Percentiles rank a stretch among this genome's conserved stretches.
Conservation (phyloP, 2,329 filamentous ascomycete species). For the Aspergillus sclerotialis region DNA sequence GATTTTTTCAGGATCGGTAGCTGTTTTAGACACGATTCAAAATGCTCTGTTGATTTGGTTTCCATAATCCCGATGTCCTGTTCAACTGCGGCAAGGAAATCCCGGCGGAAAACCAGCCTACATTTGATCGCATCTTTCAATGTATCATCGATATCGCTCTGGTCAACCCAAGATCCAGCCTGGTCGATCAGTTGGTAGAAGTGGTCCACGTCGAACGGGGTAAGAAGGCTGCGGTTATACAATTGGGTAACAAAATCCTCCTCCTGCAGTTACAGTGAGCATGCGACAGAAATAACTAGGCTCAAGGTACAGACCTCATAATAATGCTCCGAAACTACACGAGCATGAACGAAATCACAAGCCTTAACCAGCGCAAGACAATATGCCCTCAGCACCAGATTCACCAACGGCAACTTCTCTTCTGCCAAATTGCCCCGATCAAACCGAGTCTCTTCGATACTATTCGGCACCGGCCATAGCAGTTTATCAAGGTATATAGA, state of each 20-base stretch:
- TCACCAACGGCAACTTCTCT: slow-evolving; percentile 41
- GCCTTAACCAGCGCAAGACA: slow-evolving; percentile 78
- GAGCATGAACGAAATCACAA: slow-evolving; percentile 69
- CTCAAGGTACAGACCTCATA: slow-evolving; percentile 80
- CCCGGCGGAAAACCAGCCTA: slow-evolving; percentile 60
- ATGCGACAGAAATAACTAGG: too few species aligned
- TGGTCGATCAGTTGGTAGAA: slow-evolving; percentile 50
- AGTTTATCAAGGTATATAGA: slow-evolving; percentile 84
- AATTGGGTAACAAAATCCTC: slow-evolving; percentile 95
- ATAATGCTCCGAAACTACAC: slow-evolving; percentile 75
- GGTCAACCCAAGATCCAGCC: slow-evolving; percentile 48
- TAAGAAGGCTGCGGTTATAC: slow-evolving; percentile 72
- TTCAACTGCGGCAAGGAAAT: slow-evolving; percentile 36
- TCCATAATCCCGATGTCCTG: slow-evolving; percentile 25
- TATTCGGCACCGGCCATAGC: slow-evolving; percentile 61
- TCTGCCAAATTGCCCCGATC: slow-evolving; percentile 19
- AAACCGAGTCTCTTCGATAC: slow-evolving; percentile 61
- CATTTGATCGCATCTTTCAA: slow-evolving; percentile 51
- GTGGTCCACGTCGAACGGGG: slow-evolving; percentile 51
- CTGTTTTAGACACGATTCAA: slow-evolving; percentile 28
- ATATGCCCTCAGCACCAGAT: slow-evolving; percentile 70
- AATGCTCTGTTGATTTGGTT: slow-evolving; percentile 21
- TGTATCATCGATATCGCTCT: slow-evolving; percentile 25
- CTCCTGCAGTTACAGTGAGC: slow-evolving; percentile 53
- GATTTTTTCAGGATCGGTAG: slow-evolving; percentile 55